Evolutionary conservation across 2,329 filamentous ascomycete genomes (phyloP).

Genomic region (Phialophora tarda): DNA sequence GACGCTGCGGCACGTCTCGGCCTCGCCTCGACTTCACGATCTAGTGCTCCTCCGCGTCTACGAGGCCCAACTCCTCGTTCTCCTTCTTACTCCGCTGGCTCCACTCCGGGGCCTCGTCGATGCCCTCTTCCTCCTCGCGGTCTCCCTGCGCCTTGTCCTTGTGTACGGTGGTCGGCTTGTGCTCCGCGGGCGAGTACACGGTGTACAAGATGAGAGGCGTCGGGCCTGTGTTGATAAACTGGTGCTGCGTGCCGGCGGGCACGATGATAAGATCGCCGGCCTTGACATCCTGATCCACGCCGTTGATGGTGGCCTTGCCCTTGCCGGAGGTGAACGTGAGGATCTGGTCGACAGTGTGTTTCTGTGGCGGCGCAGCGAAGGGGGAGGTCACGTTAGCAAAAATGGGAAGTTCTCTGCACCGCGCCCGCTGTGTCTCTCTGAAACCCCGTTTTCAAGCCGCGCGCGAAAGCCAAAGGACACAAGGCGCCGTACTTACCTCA

Average conservation of each 20-base stretch:
- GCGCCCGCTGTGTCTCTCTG: too few relatives aligned
- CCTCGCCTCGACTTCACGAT: background rate
- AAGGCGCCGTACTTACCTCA: slow-evolving; percentile 56
- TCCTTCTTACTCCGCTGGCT: slow-evolving; percentile 60
- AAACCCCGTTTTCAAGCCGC: background rate
- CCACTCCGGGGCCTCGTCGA: slow-evolving; percentile 67
- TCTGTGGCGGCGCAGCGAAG: slow-evolving; percentile 11
- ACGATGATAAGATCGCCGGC: slow-evolving; percentile 66
- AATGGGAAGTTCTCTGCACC: background rate
- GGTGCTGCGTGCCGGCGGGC: slow-evolving; percentile 69
- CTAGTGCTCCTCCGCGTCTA: slow-evolving; percentile 47
- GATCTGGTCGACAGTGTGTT: slow-evolving; percentile 68
- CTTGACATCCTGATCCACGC: slow-evolving; percentile 62
- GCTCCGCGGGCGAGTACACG: slow-evolving; percentile 68
- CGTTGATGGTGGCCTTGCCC: slow-evolving; percentile 64
- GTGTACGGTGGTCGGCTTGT: slow-evolving; percentile 64
- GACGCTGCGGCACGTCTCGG: background rate
- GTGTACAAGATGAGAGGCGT: slow-evolving; percentile 67
- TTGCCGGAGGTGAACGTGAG: slow-evolving; percentile 67
- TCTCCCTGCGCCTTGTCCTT: slow-evolving; percentile 68
- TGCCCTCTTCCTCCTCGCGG: slow-evolving; percentile 65
- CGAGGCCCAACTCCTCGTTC: slow-evolving; percentile 63
- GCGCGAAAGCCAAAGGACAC: background rate
- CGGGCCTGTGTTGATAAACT: slow-evolving; percentile 67
- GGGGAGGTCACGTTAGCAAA: background rate